A percentile compares a stretch with the other conserved stretches of the same genome.
phyloP scores from a whole-genome alignment of 306 rosid species.

The Cicer bijugum region DNA sequence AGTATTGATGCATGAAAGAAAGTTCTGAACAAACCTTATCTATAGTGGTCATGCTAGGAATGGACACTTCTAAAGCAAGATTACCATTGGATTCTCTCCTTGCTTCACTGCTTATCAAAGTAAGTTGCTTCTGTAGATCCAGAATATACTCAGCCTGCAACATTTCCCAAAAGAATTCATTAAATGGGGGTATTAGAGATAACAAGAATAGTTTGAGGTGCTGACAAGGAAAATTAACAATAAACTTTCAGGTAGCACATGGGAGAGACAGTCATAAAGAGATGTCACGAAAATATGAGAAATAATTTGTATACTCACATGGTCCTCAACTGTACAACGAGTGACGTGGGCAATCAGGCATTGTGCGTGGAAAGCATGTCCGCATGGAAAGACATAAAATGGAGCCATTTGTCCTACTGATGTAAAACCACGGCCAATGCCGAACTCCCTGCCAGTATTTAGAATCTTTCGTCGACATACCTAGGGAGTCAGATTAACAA shows the following conservation, averaged over 20 bases:
- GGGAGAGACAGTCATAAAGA: constrained; percentile 19
- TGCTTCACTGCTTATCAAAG: constrained; percentile 77
- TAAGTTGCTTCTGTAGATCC: constrained; percentile 92
- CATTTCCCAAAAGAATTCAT: constrained; percentile 36
- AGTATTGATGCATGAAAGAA: constrained; percentile 40
- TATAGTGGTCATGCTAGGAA: constrained; percentile 69
- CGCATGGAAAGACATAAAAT: constrained; percentile 94
- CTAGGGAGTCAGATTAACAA: constrained; percentile 54
- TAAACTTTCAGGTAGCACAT: constrained; percentile 31
- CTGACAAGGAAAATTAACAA: constrained; percentile 1
- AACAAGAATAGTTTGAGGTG: constrained; percentile 27
- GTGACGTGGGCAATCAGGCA: constrained; percentile 95
- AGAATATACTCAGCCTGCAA: constrained; percentile 87
- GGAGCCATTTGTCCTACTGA: constrained; percentile 93
- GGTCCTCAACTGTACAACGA: constrained; percentile 75
- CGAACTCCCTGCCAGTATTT: constrained; percentile 72
- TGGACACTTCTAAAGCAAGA: constrained; percentile 72
- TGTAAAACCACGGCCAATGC: constrained; percentile 69
- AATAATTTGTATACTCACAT: constrained; percentile 54
- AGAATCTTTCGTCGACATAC: constrained; percentile 82
- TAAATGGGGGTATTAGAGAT: constrained; percentile 7
- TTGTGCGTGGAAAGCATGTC: constrained; percentile 88
- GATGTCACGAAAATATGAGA: constrained; percentile 12
- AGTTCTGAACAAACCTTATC: constrained; percentile 73
- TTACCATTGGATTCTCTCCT: constrained; percentile 79